Base-by-base conservation (phyloP, 2,329 filamentous ascomycete species). In the Paecilomyces fulvus region DNA sequence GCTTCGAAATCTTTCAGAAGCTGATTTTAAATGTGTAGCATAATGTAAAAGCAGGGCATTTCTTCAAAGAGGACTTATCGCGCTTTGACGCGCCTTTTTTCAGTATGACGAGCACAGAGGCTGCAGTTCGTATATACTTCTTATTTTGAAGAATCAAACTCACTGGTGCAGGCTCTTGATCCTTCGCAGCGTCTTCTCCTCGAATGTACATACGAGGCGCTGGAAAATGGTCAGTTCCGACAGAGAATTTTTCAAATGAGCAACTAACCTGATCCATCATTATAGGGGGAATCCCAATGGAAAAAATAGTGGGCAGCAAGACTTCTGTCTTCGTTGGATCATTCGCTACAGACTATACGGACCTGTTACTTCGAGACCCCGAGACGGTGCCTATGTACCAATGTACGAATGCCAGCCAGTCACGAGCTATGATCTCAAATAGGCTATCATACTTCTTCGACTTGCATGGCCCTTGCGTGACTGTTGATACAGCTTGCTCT, bases 1-100 rank as follows among this genome's bases (percentile, higher is more conserved):
- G 11, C 6, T 20, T 49, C 5, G 6, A 55, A 64, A n/a, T 28
- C 25, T 28, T 5, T 7, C 5, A 28, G 4, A 28, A 28, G 7
- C 7, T 28, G 25, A 28, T 7, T 28, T 28, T 6, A 28, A 28
- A 28, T 20, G n/a, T n/a, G 10, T 49, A 49, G 46, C 10, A 12
- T 25, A 56, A 61, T 54, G 50, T 30, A 6, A 30, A 37, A 25
- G 55, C 55, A n/a, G 61, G 58, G 5, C 54, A 68, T 51, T 70
- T 70, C 53, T 43, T 72, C 6, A 11, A 60, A 3, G 53, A 67
- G n/a, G 64, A 69, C 53, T 25, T 63, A 6, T 50, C 49, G 2
- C 28, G 25, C 0, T 70, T 71, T 37, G 68, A 72, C 55, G 63
- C 66, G 1, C 17, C 57, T 0, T 71, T 72, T 50, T 71, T 71